Evolutionary conservation across 257 asterid species (phyloP).

Genomic region (Solanum tacnaense): DNA sequence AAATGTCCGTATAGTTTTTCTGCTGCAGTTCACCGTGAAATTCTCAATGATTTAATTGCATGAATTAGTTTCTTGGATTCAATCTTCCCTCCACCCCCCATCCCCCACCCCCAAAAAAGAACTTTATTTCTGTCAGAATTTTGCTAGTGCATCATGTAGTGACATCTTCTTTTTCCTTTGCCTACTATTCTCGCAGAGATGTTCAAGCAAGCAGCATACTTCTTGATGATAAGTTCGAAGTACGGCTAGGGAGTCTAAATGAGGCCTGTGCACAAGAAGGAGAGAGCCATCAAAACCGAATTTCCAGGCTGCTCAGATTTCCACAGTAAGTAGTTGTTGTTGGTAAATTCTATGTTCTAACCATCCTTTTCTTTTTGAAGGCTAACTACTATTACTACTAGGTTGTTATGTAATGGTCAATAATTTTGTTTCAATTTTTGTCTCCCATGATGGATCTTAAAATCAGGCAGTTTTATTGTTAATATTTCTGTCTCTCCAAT

Average conservation of each 20-base stretch:
- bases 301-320: constrained; percentile 65
- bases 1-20: neutral
- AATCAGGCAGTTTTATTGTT: neutral
- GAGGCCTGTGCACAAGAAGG: constrained; percentile 87
- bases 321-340: constrained; percentile 59
- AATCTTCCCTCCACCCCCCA: neutral
- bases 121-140: neutral
- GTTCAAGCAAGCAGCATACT: constrained; percentile 95
- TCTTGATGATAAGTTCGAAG: constrained; percentile 93
- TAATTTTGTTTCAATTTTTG: neutral
- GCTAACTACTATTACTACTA: neutral
- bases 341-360: neutral
- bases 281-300: constrained; percentile 52
- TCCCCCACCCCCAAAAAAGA: neutral
- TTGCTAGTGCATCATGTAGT: neutral
- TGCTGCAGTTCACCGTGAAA: neutral
- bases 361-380: neutral
- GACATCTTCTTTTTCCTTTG: neutral
- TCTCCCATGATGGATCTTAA: neutral
- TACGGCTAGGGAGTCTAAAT: constrained; percentile 86
- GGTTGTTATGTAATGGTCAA: neutral
- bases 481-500: neutral
- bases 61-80: neutral
- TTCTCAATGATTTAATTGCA: neutral
- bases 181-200: constrained; percentile 45